Percentiles rank a stretch among this genome's conserved stretches.
phyloP scores from a whole-genome alignment of 805 yeast genomes.

The Wickerhamiella lipophila region DNA sequence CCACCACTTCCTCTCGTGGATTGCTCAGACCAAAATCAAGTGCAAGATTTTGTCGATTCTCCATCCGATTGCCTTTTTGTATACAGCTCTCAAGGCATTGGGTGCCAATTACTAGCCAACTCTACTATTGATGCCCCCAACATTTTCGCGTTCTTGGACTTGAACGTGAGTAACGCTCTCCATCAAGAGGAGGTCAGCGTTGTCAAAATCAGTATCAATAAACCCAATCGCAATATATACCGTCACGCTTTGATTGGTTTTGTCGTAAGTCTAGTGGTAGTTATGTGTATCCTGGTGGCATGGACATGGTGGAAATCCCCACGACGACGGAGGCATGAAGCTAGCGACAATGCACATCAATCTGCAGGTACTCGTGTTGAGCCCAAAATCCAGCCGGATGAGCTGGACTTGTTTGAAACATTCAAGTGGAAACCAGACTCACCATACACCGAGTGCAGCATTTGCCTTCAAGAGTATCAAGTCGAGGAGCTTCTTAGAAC shows the following conservation, averaged over 20 bases:
- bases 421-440: background rate
- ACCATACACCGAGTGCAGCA: slow-evolving; percentile 41
- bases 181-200: background rate
- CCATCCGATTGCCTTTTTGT: slow-evolving; percentile 7
- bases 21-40: background rate
- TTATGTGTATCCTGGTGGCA: background rate
- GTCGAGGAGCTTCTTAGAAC: slow-evolving; percentile 52
- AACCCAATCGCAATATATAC: background rate
- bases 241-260: background rate
- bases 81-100: background rate
- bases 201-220: background rate
- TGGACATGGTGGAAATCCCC: background rate
- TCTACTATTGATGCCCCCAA: slow-evolving; percentile 13
- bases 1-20: background rate
- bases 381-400: background rate
- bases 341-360: too few relatives aligned
- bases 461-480: slow-evolving; percentile 58
- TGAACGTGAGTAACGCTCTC: background rate
- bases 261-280: background rate
- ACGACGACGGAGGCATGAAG: background rate
- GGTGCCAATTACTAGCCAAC: slow-evolving; percentile 10
- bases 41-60: background rate
- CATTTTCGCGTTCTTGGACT: slow-evolving; percentile 11
- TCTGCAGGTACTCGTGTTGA: too few relatives aligned
- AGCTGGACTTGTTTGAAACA: slow-evolving; percentile 4